A percentile compares a stretch with the other conserved stretches of the same genome.
These are phyloP conservation scores for Primulina tabacum DNA, from an alignment of 257 asterid species.

Conservation along the genomic window DNA sequence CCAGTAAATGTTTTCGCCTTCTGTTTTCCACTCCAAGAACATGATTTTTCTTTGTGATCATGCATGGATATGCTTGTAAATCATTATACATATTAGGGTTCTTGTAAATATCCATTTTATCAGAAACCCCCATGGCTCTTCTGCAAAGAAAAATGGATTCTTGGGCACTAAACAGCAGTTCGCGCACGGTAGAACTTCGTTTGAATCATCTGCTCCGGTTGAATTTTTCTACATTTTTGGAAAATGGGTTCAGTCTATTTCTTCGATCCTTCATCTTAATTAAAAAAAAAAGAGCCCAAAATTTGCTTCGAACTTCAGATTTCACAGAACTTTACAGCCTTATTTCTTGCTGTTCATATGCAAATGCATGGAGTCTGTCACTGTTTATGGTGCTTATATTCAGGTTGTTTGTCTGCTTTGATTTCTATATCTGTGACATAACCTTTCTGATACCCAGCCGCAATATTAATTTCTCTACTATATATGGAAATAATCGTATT, in stretches of 20 bases:
- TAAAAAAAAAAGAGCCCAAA: not conserved
- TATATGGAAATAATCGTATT: constrained; percentile 23
- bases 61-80: not conserved
- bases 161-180: not conserved
- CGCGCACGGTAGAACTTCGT: not conserved
- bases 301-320: constrained; percentile 15
- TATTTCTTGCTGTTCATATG: constrained; percentile 5
- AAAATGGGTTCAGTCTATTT: not conserved
- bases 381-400: constrained; percentile 22
- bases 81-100: not conserved
- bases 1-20: not conserved
- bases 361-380: constrained; percentile 29
- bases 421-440: constrained; percentile 26
- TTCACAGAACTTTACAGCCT: constrained; percentile 31
- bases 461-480: constrained; percentile 29
- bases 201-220: not conserved
- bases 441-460: constrained; percentile 33
- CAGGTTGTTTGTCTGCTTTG: constrained; percentile 27
- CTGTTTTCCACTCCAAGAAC: not conserved
- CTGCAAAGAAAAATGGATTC: constrained; percentile 20
- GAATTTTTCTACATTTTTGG: not conserved
- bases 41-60: not conserved
- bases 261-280: not conserved
- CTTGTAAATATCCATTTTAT: not conserved
- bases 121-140: not conserved